Base-by-base conservation (phyloP, 768 basidiomycete species). In the Leccinum olivaceopallidum region DNA sequence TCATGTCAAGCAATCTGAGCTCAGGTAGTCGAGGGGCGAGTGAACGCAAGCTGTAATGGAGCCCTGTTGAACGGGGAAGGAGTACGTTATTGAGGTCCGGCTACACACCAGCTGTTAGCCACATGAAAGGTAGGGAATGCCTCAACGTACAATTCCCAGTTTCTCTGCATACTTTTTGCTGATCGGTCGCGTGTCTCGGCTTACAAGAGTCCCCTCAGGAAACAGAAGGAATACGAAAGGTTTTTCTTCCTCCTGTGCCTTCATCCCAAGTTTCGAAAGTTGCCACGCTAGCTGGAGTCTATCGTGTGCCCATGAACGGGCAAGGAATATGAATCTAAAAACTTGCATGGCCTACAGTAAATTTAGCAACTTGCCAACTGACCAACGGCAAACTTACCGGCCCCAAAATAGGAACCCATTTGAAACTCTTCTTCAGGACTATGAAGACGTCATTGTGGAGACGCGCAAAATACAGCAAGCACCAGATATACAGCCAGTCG, bases 191-290 rank as follows among this genome's bases (percentile, higher is more conserved):
- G 95, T 98, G 62, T 94, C 80, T 63, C 84, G 82, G 73, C 92
- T 94, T 14, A 95, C 89, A 28, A 98, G 87, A 5, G 96, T 98
- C 32, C 97, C 97, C 73, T 99, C 97, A 0, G 97, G 97, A 72
- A 95, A 98, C 51, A 98, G 81, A 58, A 98, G 79, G 66, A 96
- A 85, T 62, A 88, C 87, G 48, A 97, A 79, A 0, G 93, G 89
- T 26, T 80, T 84, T 63, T 89, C 82, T 68, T 85, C 80, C 55
- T 81, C 74, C 68, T 89, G 84, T n/a, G 89, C 87, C 34, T 81
- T 81, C 55, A 79, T 80, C 2, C 88, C 94, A 14, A 96, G 78
- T 48, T 83, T 79, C 0, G 87, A 84, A 22, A 97, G 81, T 59
- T 85, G 81, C 22, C 78, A 75, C 28, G 86, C 82, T 6, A 97